Evolutionary conservation across 345 rosid genomes (phyloP).

Genomic region (Viola odorata): DNA sequence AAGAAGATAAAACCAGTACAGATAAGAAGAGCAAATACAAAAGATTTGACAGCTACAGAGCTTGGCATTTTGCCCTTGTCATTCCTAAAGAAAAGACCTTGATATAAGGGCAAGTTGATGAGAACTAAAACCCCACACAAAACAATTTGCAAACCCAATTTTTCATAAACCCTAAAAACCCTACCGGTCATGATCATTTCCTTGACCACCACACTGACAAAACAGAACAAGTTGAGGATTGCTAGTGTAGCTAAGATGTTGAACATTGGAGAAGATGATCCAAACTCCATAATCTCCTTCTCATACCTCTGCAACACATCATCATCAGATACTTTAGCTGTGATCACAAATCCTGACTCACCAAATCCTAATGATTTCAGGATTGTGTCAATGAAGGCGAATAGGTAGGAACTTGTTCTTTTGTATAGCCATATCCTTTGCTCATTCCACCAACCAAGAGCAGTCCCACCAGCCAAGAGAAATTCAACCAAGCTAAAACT

Average conservation of each 20-base stretch:
- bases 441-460: constrained; percentile 70
- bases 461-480: constrained; percentile 49
- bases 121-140: constrained; percentile 45
- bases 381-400: constrained; percentile 47
- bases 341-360: constrained; percentile 46
- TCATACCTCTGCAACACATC: constrained; percentile 43
- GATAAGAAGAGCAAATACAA: constrained; percentile 33
- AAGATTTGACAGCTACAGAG: constrained; percentile 34
- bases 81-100: constrained; percentile 48
- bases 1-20: constrained; percentile 36
- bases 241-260: constrained; percentile 53
- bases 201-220: constrained; percentile 20
- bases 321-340: constrained; percentile 58
- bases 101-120: constrained; percentile 58
- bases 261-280: constrained; percentile 61
- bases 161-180: constrained; percentile 4
- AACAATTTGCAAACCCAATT: constrained; percentile 39
- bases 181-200: not conserved
- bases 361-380: constrained; percentile 40
- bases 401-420: constrained; percentile 63
- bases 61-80: constrained; percentile 63
- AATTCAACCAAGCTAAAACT: constrained; percentile 46
- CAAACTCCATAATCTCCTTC: constrained; percentile 67
- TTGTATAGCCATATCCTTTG: constrained; percentile 69
- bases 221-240: constrained; percentile 46